phyloP scores from a whole-genome alignment of 1,284 basidiomycete species.

The Caloboletus firmus region DNA sequence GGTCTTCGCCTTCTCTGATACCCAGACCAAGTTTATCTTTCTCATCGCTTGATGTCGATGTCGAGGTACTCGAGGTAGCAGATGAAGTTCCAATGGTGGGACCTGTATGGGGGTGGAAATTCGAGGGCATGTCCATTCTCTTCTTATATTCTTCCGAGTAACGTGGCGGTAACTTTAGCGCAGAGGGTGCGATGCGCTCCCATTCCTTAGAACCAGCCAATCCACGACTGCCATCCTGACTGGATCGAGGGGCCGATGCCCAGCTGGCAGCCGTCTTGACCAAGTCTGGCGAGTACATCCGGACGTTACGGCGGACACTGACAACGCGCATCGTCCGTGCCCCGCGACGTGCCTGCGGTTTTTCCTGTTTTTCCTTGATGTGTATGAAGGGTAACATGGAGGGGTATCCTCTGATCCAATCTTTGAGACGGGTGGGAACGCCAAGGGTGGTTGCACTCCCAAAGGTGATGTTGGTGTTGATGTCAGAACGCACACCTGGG shows the following conservation, averaged over 20 bases:
- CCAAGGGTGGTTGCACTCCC: slow-evolving; percentile 57
- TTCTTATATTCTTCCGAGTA: slow-evolving; percentile 74
- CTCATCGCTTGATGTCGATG: slow-evolving; percentile 33
- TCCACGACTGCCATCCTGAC: slow-evolving; percentile 38
- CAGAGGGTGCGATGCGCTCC: slow-evolving; percentile 63
- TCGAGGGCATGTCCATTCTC: slow-evolving; percentile 62
- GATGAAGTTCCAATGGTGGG: slow-evolving; percentile 23
- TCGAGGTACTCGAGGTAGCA: slow-evolving; percentile 30
- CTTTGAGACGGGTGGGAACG: slow-evolving; percentile 75
- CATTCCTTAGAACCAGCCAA: slow-evolving; percentile 67
- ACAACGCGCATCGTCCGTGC: slow-evolving; percentile 71
- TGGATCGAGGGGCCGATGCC: slow-evolving; percentile 45
- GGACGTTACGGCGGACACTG: slow-evolving; percentile 72
- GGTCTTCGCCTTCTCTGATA: slow-evolving; percentile 51
- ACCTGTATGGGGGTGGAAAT: slow-evolving; percentile 55
- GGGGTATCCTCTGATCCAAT: slow-evolving; percentile 87
- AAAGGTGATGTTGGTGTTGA: slow-evolving; percentile 36
- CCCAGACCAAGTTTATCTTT: slow-evolving; percentile 29
- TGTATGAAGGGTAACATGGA: slow-evolving; percentile 52
- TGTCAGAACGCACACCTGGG: slow-evolving; percentile 27
- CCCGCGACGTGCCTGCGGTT: slow-evolving; percentile 63
- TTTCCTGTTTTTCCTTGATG: slow-evolving; percentile 42
- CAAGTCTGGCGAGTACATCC: slow-evolving; percentile 80
- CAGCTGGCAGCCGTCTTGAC: slow-evolving; percentile 72
- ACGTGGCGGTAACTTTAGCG: slow-evolving; percentile 52